A percentile compares a stretch with the other conserved stretches of the same genome.
These are phyloP conservation scores for Acacia confusa DNA, from an alignment of 306 rosid species.

Conservation along the genomic window DNA sequence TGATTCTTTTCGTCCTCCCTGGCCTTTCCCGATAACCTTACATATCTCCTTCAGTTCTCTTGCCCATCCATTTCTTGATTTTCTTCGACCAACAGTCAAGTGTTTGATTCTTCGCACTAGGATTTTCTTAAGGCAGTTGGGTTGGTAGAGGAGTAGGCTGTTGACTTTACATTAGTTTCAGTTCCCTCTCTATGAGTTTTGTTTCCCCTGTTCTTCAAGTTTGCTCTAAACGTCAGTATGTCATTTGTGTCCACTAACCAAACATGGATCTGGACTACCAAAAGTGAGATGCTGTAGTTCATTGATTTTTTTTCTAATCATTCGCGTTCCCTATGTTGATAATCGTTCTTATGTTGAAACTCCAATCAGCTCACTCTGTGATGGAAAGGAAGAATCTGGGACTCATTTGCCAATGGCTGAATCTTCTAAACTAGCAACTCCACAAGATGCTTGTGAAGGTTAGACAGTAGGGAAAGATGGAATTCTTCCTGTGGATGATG, in stretches of 20 bases:
- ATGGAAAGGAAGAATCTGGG: constrained; percentile 43
- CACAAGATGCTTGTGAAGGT: constrained; percentile 38
- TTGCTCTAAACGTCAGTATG: too few relatives aligned
- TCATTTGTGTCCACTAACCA: too few relatives aligned
- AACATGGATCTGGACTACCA: too few relatives aligned
- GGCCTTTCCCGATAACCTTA: background rate
- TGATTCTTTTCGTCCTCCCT: background rate
- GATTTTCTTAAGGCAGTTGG: too few relatives aligned
- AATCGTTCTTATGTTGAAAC: constrained; percentile 35
- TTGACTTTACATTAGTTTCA: too few relatives aligned
- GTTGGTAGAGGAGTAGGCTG: too few relatives aligned
- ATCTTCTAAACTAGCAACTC: constrained; percentile 22
- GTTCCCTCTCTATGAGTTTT: too few relatives aligned
- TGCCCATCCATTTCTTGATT: constrained; percentile 17
- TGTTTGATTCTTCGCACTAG: background rate
- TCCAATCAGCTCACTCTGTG: constrained; percentile 25
- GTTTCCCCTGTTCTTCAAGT: too few relatives aligned
- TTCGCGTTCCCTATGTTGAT: too few relatives aligned
- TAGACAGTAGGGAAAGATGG: constrained; percentile 42
- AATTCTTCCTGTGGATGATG: constrained; percentile 33
- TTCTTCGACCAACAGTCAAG: constrained; percentile 2
- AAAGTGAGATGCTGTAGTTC: too few relatives aligned
- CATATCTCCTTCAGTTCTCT: constrained; percentile 19
- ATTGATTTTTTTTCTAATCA: too few relatives aligned
- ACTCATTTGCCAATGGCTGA: constrained; percentile 32